These are phyloP conservation scores for Eucalyptus globulus DNA, from an alignment of 345 rosid genomes.

Conservation along the genomic window DNA sequence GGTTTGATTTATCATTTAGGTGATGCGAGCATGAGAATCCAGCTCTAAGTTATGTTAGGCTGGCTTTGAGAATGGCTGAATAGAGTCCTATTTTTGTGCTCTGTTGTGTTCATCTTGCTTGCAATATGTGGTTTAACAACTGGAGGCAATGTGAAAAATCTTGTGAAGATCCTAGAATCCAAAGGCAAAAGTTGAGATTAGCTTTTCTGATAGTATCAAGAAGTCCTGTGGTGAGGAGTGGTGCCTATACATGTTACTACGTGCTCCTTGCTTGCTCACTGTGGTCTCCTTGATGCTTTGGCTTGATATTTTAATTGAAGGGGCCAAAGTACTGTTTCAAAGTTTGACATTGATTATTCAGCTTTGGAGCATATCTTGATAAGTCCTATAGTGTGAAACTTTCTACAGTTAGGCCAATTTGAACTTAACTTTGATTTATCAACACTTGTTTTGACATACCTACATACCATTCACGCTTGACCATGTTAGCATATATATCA, in stretches of 20 bases:
- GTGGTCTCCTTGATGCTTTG: not conserved
- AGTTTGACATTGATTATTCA: not conserved
- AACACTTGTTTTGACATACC: not conserved
- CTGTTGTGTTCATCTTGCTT: not conserved
- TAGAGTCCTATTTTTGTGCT: not conserved
- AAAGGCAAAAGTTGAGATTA: not conserved
- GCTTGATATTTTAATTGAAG: not conserved
- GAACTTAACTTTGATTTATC: not conserved
- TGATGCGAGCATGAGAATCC: not conserved
- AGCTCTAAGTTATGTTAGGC: not conserved
- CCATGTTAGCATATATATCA: not conserved
- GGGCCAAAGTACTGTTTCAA: not conserved
- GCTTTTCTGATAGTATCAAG: not conserved
- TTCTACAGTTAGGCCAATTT: not conserved
- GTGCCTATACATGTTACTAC: not conserved
- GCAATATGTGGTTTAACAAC: not conserved
- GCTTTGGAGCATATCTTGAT: not conserved
- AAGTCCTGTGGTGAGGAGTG: not conserved
- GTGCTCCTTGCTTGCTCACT: not conserved
- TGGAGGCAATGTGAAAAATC: not conserved
- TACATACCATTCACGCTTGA: not conserved
- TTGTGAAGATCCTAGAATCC: not conserved
- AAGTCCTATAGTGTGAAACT: not conserved
- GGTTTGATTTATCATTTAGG: not conserved
- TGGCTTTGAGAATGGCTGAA: not conserved